Percentiles rank a stretch among this genome's conserved stretches.
Conservation (phyloP, 805 yeast species). For the Yueomyces sp. region DNA sequence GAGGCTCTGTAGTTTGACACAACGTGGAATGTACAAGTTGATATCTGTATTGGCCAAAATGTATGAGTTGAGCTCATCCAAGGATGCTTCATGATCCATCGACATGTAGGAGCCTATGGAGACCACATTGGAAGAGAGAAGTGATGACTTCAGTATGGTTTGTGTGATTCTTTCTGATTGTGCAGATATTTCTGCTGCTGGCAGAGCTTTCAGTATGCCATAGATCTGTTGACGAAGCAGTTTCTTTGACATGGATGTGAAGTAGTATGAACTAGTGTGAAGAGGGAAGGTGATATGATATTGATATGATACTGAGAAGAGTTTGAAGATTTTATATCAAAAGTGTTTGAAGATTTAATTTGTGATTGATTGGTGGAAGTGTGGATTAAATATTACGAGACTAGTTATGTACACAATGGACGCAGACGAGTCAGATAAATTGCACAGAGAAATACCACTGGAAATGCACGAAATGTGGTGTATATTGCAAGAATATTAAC, state of each 20-base stretch:
- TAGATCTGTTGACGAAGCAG: slow-evolving; percentile 12
- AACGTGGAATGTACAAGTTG: background rate
- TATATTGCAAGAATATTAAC: too few species aligned
- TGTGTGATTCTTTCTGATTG: slow-evolving; percentile 18
- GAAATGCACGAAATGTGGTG: too few species aligned
- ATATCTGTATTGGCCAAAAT: background rate
- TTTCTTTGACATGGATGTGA: slow-evolving; percentile 6
- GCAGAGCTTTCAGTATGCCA: slow-evolving; percentile 5
- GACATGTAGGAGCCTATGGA: slow-evolving; percentile 58
- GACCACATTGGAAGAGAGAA: background rate
- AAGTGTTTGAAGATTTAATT: too few species aligned
- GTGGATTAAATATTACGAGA: too few species aligned
- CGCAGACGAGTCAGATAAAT: too few species aligned
- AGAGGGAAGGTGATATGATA: too few species aligned
- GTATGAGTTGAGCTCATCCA: background rate
- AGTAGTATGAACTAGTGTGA: too few species aligned
- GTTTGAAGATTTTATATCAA: too few species aligned
- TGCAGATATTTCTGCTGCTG: slow-evolving; percentile 3
- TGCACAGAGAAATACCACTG: too few species aligned
- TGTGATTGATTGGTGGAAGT: too few species aligned
- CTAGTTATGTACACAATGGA: too few species aligned
- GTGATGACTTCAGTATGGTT: slow-evolving; percentile 1
- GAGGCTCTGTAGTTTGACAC: background rate
- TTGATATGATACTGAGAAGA: too few species aligned
- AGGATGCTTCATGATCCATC: slow-evolving; percentile 36